Conservation (phyloP, 768 basidiomycete species). For the Podaxis mareebaensis region DNA sequence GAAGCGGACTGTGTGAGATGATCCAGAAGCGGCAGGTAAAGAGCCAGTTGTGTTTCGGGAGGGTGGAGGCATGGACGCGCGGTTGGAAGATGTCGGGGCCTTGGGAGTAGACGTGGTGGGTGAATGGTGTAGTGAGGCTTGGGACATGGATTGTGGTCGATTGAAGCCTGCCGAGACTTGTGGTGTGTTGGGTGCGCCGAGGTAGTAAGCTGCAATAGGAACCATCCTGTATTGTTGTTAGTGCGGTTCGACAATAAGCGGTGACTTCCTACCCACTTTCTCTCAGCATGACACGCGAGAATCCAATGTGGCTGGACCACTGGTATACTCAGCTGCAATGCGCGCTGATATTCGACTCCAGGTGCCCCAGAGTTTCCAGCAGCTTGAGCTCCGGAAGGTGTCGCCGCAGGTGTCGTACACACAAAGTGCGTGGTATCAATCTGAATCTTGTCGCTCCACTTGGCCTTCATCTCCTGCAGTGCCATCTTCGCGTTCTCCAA, state of each 20-base stretch:
- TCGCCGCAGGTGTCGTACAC: conserved; percentile 84
- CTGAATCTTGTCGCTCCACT: conserved; percentile 91
- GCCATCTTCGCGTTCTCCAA: conserved; percentile 83
- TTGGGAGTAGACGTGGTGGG: conserved; percentile 34
- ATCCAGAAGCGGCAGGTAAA: conserved; percentile 23
- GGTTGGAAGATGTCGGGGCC: conserved; percentile 40
- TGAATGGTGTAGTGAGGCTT: conserved; percentile 53
- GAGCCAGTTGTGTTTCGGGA: conserved; percentile 40
- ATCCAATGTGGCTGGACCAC: conserved; percentile 96
- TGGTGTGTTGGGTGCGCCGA: conserved; percentile 60
- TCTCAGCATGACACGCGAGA: conserved; percentile 82
- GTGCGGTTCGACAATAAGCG: neutral
- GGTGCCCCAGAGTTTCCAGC: conserved; percentile 60
- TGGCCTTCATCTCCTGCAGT: conserved; percentile 82
- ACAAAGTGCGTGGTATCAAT: conserved; percentile 99
- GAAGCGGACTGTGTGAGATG: conserved; percentile 31
- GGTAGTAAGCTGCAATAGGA: conserved; percentile 79
- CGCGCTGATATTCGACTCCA: conserved; percentile 92
- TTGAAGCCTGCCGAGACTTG: conserved; percentile 36
- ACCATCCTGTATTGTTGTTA: conserved; percentile 64
- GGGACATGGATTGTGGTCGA: conserved; percentile 78
- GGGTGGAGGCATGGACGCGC: conserved; percentile 69
- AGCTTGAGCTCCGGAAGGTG: conserved; percentile 55
- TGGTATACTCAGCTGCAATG: conserved; percentile 89
- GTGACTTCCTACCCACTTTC: conserved; percentile 54